Conservation (phyloP, 2,329 filamentous ascomycete genomes). For the Ophiostoma quercus region DNA sequence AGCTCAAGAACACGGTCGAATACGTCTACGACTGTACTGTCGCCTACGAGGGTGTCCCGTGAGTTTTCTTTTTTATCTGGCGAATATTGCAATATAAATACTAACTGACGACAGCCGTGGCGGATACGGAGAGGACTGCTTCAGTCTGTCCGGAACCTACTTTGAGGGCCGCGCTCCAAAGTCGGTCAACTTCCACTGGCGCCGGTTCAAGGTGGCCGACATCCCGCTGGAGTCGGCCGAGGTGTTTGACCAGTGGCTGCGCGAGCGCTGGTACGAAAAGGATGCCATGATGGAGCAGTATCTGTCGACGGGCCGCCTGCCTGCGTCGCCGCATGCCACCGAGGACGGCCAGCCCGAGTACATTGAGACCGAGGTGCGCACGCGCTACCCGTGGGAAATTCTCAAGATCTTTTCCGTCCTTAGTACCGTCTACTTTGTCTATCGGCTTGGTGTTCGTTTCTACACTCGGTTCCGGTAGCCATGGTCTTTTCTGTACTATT, state of each 20-base stretch:
- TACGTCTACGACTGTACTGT: slow-evolving; percentile 92
- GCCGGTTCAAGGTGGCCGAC: slow-evolving; percentile 71
- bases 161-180: slow-evolving; percentile 84
- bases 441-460: slow-evolving; percentile 13
- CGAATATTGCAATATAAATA: neutral
- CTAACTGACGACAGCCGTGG: slow-evolving; percentile 52
- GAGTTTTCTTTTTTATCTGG: slow-evolving; percentile 41
- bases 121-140: slow-evolving; percentile 84
- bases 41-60: slow-evolving; percentile 90
- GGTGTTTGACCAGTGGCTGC: slow-evolving; percentile 78
- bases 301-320: slow-evolving; percentile 71
- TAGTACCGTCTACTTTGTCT: slow-evolving; percentile 21
- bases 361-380: slow-evolving; percentile 55
- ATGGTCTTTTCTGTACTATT: neutral
- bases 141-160: slow-evolving; percentile 80
- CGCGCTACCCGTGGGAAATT: slow-evolving; percentile 51
- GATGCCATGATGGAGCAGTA: slow-evolving; percentile 84
- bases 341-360: slow-evolving; percentile 34
- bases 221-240: slow-evolving; percentile 73
- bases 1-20: slow-evolving; percentile 68
- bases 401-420: slow-evolving; percentile 50
- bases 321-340: slow-evolving; percentile 52
- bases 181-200: slow-evolving; percentile 96
- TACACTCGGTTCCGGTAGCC: neutral
- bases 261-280: slow-evolving; percentile 85